Conservation (phyloP, 306 rosid genomes). For the Glycine latifolia region DNA sequence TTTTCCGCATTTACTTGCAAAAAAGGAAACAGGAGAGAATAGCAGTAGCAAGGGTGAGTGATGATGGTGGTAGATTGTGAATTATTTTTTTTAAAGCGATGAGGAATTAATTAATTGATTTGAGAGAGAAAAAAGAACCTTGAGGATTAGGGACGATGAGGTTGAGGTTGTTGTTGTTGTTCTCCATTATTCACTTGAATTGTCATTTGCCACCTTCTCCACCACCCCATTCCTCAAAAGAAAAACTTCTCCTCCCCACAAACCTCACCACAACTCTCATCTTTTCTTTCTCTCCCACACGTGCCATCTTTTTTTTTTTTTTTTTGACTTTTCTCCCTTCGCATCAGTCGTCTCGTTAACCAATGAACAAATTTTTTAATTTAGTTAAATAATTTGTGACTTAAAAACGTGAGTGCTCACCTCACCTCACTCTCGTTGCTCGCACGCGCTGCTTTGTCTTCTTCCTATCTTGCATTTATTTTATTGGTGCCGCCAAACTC, state of each 20-base stretch:
- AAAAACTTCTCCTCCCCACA: constrained; percentile 30
- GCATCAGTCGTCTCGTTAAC: background rate
- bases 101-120: background rate
- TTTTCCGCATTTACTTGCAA: too few species aligned
- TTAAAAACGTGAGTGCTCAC: background rate
- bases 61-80: background rate
- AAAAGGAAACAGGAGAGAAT: too few species aligned
- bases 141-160: constrained; percentile 27
- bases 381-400: background rate
- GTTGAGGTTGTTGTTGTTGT: background rate
- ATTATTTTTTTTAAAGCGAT: background rate
- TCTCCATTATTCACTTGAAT: constrained; percentile 2
- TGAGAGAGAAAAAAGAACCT: background rate
- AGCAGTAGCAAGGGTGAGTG: background rate
- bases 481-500: constrained; percentile 26
- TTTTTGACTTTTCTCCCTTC: background rate
- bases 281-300: constrained; percentile 28
- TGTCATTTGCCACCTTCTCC: constrained; percentile 19
- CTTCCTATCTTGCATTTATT: background rate
- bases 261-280: constrained; percentile 18
- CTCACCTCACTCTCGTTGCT: background rate
- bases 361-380: background rate
- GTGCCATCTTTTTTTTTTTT: constrained; percentile 11
- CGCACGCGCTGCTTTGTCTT: background rate
- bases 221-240: constrained; percentile 6